A percentile compares a stretch with the other conserved stretches of the same genome.
These are phyloP conservation scores for Phascolomyces articulosus DNA, from an alignment of 371 early-diverging fungal species.

Conservation along the genomic window DNA sequence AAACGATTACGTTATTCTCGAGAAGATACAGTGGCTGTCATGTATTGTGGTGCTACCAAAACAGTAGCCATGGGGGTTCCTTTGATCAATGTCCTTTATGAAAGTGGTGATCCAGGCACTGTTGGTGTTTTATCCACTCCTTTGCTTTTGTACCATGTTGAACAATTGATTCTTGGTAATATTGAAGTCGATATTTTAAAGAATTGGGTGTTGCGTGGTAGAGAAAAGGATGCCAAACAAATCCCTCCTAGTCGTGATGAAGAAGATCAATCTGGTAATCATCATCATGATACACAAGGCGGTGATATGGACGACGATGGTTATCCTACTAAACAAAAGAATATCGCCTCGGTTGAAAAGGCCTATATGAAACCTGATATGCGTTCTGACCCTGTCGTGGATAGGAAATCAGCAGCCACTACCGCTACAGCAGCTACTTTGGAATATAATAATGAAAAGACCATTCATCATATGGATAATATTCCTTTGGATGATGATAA, in stretches of 20 bases:
- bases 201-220: conserved; percentile 55
- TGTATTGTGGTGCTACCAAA: conserved; percentile 69
- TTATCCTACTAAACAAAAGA: background rate
- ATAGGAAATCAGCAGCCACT: background rate
- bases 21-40: conserved; percentile 55
- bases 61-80: conserved; percentile 77
- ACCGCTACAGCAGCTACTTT: background rate
- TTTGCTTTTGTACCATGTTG: conserved; percentile 68
- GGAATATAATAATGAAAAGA: too few relatives aligned
- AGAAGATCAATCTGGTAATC: conserved; percentile 10
- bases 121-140: conserved; percentile 66
- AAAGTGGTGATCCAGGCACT: conserved; percentile 34
- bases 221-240: conserved; percentile 21
- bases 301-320: background rate
- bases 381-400: background rate
- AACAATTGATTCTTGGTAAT: conserved; percentile 68
- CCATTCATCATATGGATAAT: background rate
- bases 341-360: background rate
- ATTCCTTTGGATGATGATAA: conserved; percentile 1
- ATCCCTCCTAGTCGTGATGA: conserved; percentile 19
- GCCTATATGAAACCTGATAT: conserved; percentile 3
- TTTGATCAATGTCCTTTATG: conserved; percentile 68
- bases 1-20: conserved; percentile 39
- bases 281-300: background rate
- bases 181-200: conserved; percentile 59